Evolutionary conservation across 768 basidiomycete genomes (phyloP), one percentile per base, ranked within the genome.

Genomic region (Russula olivacea): DNA sequence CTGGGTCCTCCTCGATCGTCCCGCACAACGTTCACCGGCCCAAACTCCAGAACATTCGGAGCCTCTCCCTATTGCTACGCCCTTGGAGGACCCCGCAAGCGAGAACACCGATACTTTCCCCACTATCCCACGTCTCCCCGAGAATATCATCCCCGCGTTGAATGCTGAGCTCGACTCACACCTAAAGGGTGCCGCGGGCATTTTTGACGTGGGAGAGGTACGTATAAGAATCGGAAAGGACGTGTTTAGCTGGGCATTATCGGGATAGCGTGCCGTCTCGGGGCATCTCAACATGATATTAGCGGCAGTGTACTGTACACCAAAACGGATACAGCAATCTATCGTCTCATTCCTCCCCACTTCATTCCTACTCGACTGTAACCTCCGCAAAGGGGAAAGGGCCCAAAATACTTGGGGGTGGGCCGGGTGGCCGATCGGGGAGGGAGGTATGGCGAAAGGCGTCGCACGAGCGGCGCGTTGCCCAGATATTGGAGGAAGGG

Each of bases 1-100:
- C 11, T 97, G 95, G 94, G 84, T 86, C 15, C 78, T 93, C 49
- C 81, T 92, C 55, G 77, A 82, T 38, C 64, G 65, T 21, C 58
- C 55, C 3, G 11, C 59, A 4, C 61, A 45, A 3, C 28, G 25
- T 49, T 40, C 45, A 21, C 43, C 3, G 5, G 8, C 47, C 7
- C n/a, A 51, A 41, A 6, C 15, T 14, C 10, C 30, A 25, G 34
- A 56, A 5, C 21, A 41, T 23, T 19, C 38, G 2, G 30, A 9
- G 0, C 36, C 45, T 3, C 28, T 12, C 14, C 21, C 45, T 3
- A 17, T 25, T 28, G 5, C 23, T 3, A 40, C 52, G 2, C 30
- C 40, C 2, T 40, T 32, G 4, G 23, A 40, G 10, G 55, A 32
- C 32, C 57, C 59, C 47, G 60, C 65, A 30, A 49, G 66, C 63